Evolutionary conservation across 805 yeast genomes (phyloP).

Genomic region (Candida chauliodis): DNA sequence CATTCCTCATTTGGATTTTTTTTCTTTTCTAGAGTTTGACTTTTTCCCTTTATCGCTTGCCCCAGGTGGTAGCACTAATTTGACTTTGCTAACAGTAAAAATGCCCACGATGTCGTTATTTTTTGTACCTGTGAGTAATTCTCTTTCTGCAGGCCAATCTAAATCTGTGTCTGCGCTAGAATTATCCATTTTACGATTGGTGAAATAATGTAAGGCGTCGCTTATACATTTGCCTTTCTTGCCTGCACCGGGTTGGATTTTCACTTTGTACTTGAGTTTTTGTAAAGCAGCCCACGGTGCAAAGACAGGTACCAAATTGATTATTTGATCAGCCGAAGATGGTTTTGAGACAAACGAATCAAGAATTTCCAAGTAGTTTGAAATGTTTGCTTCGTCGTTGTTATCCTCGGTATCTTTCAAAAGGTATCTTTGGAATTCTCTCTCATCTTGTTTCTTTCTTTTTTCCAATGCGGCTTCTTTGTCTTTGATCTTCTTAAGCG

Average conservation of each 20-base stretch:
- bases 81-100: conserved; percentile 70
- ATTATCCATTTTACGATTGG: conserved; percentile 42
- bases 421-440: conserved; percentile 43
- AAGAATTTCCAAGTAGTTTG: conserved; percentile 39
- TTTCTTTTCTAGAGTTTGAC: conserved; percentile 9
- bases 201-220: conserved; percentile 62
- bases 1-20: too few species aligned
- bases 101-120: conserved; percentile 64
- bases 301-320: conserved; percentile 76
- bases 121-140: conserved; percentile 51
- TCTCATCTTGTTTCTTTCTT: conserved; percentile 42
- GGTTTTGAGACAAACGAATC: conserved; percentile 47
- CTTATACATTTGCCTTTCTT: conserved; percentile 85
- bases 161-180: conserved; percentile 44
- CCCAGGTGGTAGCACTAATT: conserved; percentile 54
- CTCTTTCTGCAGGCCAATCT: conserved; percentile 73
- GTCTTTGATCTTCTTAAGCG: conserved; percentile 25
- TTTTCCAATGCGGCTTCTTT: conserved; percentile 32
- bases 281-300: conserved; percentile 87
- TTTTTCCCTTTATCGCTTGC: conserved; percentile 9
- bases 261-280: conserved; percentile 76
- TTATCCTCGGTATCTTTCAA: conserved; percentile 29
- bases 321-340: conserved; percentile 45
- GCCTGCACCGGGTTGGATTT: conserved; percentile 71
- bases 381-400: conserved; percentile 27